Percentiles rank a stretch among this genome's conserved stretches.
phyloP scores from a whole-genome alignment of 106 monocot species.

The Dendrobium officinale region DNA sequence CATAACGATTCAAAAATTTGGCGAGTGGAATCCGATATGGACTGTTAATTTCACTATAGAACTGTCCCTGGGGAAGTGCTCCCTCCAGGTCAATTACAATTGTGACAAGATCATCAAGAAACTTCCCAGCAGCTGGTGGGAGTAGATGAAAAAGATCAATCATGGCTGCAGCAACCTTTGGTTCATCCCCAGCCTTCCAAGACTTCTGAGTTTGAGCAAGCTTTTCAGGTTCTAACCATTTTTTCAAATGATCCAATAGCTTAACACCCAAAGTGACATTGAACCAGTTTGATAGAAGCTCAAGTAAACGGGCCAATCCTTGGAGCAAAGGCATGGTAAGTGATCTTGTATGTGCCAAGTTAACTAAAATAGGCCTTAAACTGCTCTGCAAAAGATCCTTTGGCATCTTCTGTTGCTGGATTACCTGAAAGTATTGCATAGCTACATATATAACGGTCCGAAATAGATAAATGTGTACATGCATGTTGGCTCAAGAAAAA shows the following conservation, averaged over 20 bases:
- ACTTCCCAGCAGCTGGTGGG: constrained; percentile 93
- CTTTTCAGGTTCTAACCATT: constrained; percentile 99
- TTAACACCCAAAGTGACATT: constrained; percentile 92
- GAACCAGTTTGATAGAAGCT: constrained; percentile 96
- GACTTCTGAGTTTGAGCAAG: constrained; percentile 90
- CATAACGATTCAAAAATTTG: constrained; percentile 92
- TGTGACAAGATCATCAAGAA: constrained; percentile 92
- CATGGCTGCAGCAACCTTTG: constrained; percentile 99
- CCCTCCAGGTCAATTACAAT: constrained; percentile 93
- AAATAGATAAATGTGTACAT: not conserved
- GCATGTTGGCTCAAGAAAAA: no score
- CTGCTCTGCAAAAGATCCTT: constrained; percentile 97
- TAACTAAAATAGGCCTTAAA: constrained; percentile 88
- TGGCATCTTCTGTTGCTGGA: constrained; percentile 98
- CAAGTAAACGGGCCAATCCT: constrained; percentile 92
- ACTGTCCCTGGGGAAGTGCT: constrained; percentile 84
- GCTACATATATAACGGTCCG: not conserved
- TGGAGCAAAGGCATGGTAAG: constrained; percentile 94
- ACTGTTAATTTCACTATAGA: constrained; percentile 99
- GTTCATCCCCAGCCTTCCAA: constrained; percentile 98
- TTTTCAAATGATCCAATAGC: constrained; percentile 91
- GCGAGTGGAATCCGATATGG: constrained; percentile 90
- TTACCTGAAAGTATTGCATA: constrained; percentile 44
- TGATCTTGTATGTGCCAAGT: constrained; percentile 87
- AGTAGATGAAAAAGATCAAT: constrained; percentile 99